phyloP scores from a whole-genome alignment of 108 stramenopile species.

The Pseudonitzschia delicatissima region DNA sequence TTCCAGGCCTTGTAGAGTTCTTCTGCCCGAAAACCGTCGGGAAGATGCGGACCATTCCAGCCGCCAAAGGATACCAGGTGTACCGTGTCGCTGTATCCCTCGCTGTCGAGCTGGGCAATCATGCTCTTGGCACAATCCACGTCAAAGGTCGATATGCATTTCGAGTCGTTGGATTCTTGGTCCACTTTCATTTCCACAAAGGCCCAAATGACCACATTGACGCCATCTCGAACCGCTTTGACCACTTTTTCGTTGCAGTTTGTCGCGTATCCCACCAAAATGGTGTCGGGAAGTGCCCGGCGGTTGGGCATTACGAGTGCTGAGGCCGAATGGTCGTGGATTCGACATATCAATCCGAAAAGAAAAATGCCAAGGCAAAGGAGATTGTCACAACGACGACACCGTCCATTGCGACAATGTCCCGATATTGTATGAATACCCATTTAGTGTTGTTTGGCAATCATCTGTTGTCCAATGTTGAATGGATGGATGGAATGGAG shows the following conservation, averaged over 20 bases:
- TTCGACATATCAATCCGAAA: neutral
- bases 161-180: neutral
- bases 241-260: constrained; percentile 36
- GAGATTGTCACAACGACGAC: too few species aligned
- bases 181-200: constrained; percentile 35
- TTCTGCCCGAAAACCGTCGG: constrained; percentile 27
- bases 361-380: too few species aligned
- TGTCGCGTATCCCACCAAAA: constrained; percentile 43
- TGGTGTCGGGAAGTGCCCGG: constrained; percentile 30
- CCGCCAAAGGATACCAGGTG: constrained; percentile 75
- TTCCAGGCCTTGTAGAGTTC: constrained; percentile 48
- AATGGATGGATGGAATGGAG: too few species aligned
- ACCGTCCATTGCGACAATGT: too few species aligned
- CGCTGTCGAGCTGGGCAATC: constrained; percentile 24
- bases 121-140: constrained; percentile 31
- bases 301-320: neutral
- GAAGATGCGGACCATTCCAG: constrained; percentile 79
- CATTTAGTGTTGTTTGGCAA: too few species aligned
- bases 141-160: constrained; percentile 23
- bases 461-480: too few species aligned
- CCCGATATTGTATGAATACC: too few species aligned
- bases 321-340: too few species aligned
- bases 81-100: constrained; percentile 41
- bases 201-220: constrained; percentile 72
- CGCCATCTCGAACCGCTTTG: constrained; percentile 55